Evolutionary conservation across 2,329 filamentous ascomycete species (phyloP), one percentile per base, ranked within the genome.

Genomic region (Alternaria solani): DNA sequence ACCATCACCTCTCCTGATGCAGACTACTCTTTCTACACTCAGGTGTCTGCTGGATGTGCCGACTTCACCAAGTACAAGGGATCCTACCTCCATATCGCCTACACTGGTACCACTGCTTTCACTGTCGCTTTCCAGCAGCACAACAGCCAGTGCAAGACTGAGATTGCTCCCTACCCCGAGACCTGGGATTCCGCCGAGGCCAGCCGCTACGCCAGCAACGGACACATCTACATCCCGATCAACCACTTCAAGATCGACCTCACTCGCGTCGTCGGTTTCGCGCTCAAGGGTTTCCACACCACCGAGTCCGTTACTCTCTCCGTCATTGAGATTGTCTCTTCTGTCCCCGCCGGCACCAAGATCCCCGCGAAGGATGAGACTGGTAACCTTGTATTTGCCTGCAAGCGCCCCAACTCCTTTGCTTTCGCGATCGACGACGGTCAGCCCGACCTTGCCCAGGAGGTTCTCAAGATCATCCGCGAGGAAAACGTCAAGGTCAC

Each of bases 371-470:
- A 91, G 77, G 78, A 89, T 30, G 83, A 87, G 0, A 88, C 84
- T 1, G 88, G 88, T 7, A 83, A 82, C 20, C 80, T 91, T 34
- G 80, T 88, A 46, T 87, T 90, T 68, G 81, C 84, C 7, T 91
- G 89, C 81, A 88, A 85, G 65, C 83, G 88, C 18, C 88, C 88
- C 47, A 89, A 90, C 78, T 88, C 86, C 0, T 91, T 91, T 72
- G 89, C 89, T 1, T 91, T 91, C 74, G 89, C 88, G 51, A 91
- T 91, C 64, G 89, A 91, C 71, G 89, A 91, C 73, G 89, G 89
- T 23, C 81, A 85, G 51, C 89, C 89, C 47, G 70, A 78, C 34
- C 82, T 85, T 57, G 88, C 88, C 2, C 83, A 87, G 75, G 77
- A 85, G 63, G 86, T 90, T 20, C 85, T 89, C 78, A 78, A 84